phyloP scores from a whole-genome alignment of 1,139 yeast genomes.

The Wickerhamomyces sp. region DNA sequence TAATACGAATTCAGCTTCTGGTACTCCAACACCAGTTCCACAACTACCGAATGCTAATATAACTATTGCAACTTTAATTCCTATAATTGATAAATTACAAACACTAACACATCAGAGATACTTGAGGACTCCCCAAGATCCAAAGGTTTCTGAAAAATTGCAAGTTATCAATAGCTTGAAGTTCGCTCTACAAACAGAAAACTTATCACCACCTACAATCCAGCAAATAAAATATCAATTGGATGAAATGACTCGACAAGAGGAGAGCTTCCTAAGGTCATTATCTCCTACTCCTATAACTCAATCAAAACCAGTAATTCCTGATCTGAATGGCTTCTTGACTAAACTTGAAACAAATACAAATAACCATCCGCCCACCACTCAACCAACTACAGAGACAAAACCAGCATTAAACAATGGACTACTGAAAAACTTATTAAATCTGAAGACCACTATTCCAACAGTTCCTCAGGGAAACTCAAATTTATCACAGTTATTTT shows the following conservation, averaged over 20 bases:
- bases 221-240: slow-evolving; percentile 39
- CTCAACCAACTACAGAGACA: neutral
- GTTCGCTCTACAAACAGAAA: slow-evolving; percentile 28
- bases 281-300: slow-evolving; percentile 10
- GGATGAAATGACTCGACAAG: slow-evolving; percentile 24
- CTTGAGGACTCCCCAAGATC: slow-evolving; percentile 32
- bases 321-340: slow-evolving; percentile 4
- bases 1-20: neutral
- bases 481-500: slow-evolving; percentile 13
- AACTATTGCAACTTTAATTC: slow-evolving; percentile 18
- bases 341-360: neutral
- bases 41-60: slow-evolving; percentile 1
- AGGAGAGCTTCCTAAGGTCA: slow-evolving; percentile 14
- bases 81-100: slow-evolving; percentile 37
- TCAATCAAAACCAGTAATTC: slow-evolving; percentile 8
- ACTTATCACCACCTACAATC: slow-evolving; percentile 34
- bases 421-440: slow-evolving; percentile 10
- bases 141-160: slow-evolving; percentile 27
- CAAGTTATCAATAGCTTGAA: slow-evolving; percentile 30
- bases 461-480: slow-evolving; percentile 5
- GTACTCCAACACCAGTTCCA: slow-evolving; percentile 3
- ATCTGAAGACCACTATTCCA: slow-evolving; percentile 8
- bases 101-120: slow-evolving; percentile 35
- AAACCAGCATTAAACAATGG: neutral
- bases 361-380: neutral